Base-by-base conservation (phyloP, 768 basidiomycete species). In the Cubamyces lactineus region DNA sequence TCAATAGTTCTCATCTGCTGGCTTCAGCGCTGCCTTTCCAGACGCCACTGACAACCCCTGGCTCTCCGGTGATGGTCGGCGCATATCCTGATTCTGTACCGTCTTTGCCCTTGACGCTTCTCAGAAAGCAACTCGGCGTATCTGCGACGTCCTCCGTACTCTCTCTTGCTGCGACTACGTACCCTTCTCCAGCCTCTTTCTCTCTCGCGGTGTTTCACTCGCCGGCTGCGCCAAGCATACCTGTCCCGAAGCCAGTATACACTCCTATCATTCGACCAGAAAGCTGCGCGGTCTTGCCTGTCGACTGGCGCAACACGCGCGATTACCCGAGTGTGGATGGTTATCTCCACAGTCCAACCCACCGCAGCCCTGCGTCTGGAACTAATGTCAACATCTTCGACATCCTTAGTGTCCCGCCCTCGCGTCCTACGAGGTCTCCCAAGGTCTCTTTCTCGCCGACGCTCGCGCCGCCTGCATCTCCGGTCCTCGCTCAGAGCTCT, bases 41-140 rank as follows among this genome's bases (percentile, higher is more conserved):
- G 30, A 67, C 68, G 1, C 66, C 68, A 21, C 54, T 62, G 24
- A 69, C 61, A 9, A 60, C 68, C 2, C 68, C 66, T 21, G 24
- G 30, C 1, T 28, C 53, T 3, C 53, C 63, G 3, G 43, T 48
- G 16, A 45, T 61, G 19, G n/a, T 40, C 8, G 49, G 55, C 16
- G 42, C 57, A 2, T 42, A 40, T 49, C 48, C 48, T 2, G 48
- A 49, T 5, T 54, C 58, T 23, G 23, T 28, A 6, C 13, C 52
- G 2, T 30, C 55, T 19, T 19, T 52, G 34, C 43, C 63, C 2
- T 58, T 63, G 23, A 28, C 62, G 7, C 40, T 39, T 16, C 58
- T 67, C 28, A 50, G 58, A 15, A 65, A 63, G 42, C 64, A 57
- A 16, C 40, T 56, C 24, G 55, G 57, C 1, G 9, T 60, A 0